Evolutionary conservation across 148 eudicot species (phyloP).

Genomic region (Rhododendron griersonianum): DNA sequence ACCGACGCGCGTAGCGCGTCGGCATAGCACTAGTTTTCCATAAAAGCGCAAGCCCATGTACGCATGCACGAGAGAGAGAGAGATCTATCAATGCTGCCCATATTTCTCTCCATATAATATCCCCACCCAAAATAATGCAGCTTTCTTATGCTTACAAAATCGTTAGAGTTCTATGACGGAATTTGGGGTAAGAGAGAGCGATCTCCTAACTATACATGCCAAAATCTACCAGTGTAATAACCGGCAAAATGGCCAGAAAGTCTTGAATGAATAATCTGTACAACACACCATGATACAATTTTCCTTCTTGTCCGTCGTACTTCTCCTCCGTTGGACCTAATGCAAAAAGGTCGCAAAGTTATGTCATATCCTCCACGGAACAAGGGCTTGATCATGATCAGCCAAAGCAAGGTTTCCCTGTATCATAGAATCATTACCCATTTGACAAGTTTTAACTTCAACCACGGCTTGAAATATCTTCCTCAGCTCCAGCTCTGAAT

Average conservation of each 20-base stretch:
- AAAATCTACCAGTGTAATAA: conserved; percentile 10
- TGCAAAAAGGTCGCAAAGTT: not conserved
- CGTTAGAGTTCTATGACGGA: too few relatives aligned
- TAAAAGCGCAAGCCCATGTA: too few relatives aligned
- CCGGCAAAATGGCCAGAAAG: conserved; percentile 17
- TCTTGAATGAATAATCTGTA: conserved; percentile 22
- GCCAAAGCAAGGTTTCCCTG: not conserved
- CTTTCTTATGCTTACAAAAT: too few relatives aligned
- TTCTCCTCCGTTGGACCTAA: not conserved
- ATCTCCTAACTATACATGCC: conserved; percentile 7
- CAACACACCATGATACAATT: conserved; percentile 11
- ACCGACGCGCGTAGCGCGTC: too few relatives aligned
- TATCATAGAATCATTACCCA: not conserved
- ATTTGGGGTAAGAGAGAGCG: not conserved
- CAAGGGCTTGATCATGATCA: not conserved
- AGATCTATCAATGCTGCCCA: too few relatives aligned
- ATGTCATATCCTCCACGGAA: not conserved
- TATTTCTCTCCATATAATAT: too few relatives aligned
- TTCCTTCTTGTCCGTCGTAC: conserved; percentile 8
- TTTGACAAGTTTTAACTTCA: not conserved
- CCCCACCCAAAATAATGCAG: too few relatives aligned
- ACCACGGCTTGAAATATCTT: not conserved
- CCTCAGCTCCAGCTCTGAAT: not conserved
- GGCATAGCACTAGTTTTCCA: too few relatives aligned
- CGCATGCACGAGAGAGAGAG: too few relatives aligned